Evolutionary conservation across 148 eudicot species (phyloP).

Genomic region (Beta vulgaris): DNA sequence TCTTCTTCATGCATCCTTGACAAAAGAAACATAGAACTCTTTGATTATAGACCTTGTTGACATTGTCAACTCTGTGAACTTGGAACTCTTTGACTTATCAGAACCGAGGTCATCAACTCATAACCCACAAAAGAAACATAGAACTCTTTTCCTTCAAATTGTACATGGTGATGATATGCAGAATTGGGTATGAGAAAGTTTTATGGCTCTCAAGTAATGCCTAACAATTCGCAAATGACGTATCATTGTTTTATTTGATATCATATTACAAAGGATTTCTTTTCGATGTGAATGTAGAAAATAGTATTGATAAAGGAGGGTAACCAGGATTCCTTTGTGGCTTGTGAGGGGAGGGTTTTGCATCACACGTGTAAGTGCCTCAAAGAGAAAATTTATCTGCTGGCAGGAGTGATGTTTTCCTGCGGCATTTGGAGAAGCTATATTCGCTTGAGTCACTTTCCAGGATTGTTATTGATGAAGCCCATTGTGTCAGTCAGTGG

Average conservation of each 20-base stretch:
- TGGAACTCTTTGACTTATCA: not conserved
- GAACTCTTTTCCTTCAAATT: not conserved
- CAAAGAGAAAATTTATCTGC: slow-evolving; percentile 13
- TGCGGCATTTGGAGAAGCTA: slow-evolving; percentile 76
- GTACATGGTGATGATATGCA: too few species aligned
- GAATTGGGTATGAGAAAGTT: too few species aligned
- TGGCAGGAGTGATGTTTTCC: slow-evolving; percentile 85
- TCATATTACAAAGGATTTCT: too few species aligned
- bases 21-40: too few species aligned
- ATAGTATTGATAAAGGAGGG: too few species aligned
- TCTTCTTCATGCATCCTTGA: too few species aligned
- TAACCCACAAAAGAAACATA: not conserved
- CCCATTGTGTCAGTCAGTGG: slow-evolving; percentile 99
- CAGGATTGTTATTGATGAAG: slow-evolving; percentile 96
- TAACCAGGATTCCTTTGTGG: too few species aligned
- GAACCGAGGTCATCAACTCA: too few species aligned
- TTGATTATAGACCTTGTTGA: not conserved
- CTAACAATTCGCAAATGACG: not conserved
- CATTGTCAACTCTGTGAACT: not conserved
- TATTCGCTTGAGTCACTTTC: slow-evolving; percentile 68
- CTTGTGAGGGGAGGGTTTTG: too few species aligned
- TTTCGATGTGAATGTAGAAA: too few species aligned
- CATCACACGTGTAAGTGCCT: slow-evolving; percentile 14
- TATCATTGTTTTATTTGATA: too few species aligned
- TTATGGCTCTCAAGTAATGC: not conserved